Conservation (phyloP, 225 moss, liverwort and hornwort species). For the Lunularia cruciata region DNA sequence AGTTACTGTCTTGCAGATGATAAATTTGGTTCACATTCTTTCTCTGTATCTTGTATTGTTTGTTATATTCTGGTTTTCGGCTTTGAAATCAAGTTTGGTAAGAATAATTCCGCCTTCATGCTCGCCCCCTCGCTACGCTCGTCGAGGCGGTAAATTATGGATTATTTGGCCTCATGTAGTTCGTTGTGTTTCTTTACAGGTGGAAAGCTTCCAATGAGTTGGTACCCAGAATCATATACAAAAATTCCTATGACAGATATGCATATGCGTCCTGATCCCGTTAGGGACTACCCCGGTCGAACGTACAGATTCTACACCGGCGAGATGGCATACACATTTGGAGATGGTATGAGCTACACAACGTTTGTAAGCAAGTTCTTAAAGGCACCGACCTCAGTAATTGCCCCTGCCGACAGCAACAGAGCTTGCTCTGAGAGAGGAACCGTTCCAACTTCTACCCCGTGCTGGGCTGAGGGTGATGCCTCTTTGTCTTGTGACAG, state of each 20-base stretch:
- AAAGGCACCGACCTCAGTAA: slow-evolving; percentile 12
- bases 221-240: slow-evolving; percentile 80
- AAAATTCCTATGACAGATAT: slow-evolving; percentile 79
- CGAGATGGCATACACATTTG: slow-evolving; percentile 68
- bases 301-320: slow-evolving; percentile 85
- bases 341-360: slow-evolving; percentile 72
- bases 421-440: slow-evolving; percentile 25
- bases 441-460: background rate
- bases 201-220: slow-evolving; percentile 70
- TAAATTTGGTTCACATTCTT: too few species aligned
- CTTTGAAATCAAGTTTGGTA: too few species aligned
- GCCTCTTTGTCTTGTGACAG: slow-evolving; percentile 24
- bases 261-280: slow-evolving; percentile 73
- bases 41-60: too few species aligned
- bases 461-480: background rate
- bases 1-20: too few species aligned
- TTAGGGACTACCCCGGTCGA: slow-evolving; percentile 67
- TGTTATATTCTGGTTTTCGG: too few species aligned
- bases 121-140: too few species aligned
- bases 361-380: slow-evolving; percentile 36
- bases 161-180: too few species aligned
- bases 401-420: slow-evolving; percentile 43
- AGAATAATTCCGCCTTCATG: too few species aligned
- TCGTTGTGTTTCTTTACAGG: too few species aligned
- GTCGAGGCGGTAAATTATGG: too few species aligned